phyloP scores from a whole-genome alignment of 306 rosid genomes.

The Pterocarpus santalinus region DNA sequence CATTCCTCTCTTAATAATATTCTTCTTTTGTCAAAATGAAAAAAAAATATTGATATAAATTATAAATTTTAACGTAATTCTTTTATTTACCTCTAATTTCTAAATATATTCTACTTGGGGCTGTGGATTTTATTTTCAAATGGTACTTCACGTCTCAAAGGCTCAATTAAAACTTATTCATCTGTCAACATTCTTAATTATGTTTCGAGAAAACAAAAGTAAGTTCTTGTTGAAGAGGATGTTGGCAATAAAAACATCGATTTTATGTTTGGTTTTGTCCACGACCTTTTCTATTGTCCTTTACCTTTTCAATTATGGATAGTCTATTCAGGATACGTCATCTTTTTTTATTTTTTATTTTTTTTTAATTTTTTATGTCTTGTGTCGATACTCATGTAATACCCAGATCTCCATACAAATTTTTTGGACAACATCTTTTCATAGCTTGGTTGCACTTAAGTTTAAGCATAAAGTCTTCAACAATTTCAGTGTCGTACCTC shows the following conservation, averaged over 20 bases:
- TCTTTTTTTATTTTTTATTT: constrained; percentile 28
- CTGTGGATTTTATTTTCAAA: background rate
- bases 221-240: background rate
- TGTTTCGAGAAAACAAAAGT: background rate
- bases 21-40: no score
- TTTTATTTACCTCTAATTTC: background rate
- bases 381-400: constrained; percentile 2
- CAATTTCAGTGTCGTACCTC: constrained; percentile 13
- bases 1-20: no score
- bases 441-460: constrained; percentile 16
- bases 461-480: background rate
- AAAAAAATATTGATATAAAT: background rate
- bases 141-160: no score
- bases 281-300: background rate
- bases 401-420: background rate
- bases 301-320: constrained; percentile 20
- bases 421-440: constrained; percentile 24
- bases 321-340: constrained; percentile 1
- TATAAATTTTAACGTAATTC: no score
- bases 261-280: background rate
- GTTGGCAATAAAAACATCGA: background rate
- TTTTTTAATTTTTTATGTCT: background rate
- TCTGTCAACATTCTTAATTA: background rate
- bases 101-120: no score
- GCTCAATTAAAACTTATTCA: background rate